Base-by-base conservation (phyloP, 1,284 basidiomycete genomes). In the Tausonia pullulans region DNA sequence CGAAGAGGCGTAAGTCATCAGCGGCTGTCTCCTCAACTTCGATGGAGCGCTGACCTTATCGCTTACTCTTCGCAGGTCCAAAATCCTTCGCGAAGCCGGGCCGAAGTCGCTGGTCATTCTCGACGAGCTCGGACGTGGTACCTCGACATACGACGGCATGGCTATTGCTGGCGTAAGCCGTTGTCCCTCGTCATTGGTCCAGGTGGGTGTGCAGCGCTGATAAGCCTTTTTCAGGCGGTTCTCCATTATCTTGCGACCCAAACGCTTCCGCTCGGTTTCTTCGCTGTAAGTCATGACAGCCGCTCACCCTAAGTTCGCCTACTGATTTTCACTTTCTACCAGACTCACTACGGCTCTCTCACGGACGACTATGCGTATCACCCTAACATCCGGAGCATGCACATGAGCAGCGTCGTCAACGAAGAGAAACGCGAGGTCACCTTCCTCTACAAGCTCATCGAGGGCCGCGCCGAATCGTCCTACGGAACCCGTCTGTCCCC, bases 351-450 rank as follows among this genome's bases (percentile, higher is more conserved):
- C 67, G 76, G 76, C 56, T 74, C 74, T 4, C 71, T 78, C 14
- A 75, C 77, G 2, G 75, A 77, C 66, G 76, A 77, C 63, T 77
- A 74, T 73, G 81, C 83, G 1, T 92, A 93, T 71, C 93, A 97
- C 72, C 89, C 91, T 0, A 95, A 93, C 72, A 89, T 97, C 70
- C 82, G 88, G 63, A 88, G 86, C 68, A 94, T 94, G 86, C 86
- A 94, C 75, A 96, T 98, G 94, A 82, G 87, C 55, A 96, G 92
- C 0, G 81, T 89, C 62, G 87, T 97, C 2, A 89, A 96, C 72
- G 90, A 96, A 63, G 86, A 88, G 68, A 88, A 89, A 72, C 82
- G 86, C 66, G 89, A 90, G 77, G 84, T 94, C 51, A 83, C 93
- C 16, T 96, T 96, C 80, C 79, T 97, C 27, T 97, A 94, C 80